Evolutionary conservation across 2,329 filamentous ascomycete genomes (phyloP).

Genomic region (Penicillium sp.): DNA sequence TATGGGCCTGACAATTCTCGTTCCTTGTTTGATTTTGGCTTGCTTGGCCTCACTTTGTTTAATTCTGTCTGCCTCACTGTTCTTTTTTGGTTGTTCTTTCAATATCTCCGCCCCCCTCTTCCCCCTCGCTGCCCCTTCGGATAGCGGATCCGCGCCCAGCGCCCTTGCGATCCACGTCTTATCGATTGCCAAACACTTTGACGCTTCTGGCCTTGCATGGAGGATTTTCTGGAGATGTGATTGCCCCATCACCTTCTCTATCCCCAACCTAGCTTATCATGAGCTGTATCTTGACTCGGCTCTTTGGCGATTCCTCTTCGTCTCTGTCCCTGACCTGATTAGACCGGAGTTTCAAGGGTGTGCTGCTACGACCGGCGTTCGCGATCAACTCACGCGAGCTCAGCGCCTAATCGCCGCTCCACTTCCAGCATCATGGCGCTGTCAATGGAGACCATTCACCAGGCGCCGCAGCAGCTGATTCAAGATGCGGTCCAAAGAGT

Average conservation of each 20-base stretch:
- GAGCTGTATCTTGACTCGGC: constrained; percentile 23
- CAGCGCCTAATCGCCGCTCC: constrained; percentile 1
- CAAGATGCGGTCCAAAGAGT: constrained; percentile 22
- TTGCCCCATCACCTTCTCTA: constrained; percentile 1
- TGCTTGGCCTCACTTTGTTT: background rate
- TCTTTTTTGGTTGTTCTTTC: background rate
- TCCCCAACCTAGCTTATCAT: constrained; percentile 27
- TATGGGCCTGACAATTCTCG: too few species aligned
- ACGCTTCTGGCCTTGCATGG: constrained; percentile 25
- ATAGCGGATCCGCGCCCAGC: constrained; percentile 12
- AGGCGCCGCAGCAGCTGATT: constrained; percentile 17
- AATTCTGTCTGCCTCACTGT: background rate
- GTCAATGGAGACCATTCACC: constrained; percentile 6
- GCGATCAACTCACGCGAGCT: constrained; percentile 8
- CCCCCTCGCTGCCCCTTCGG: constrained; percentile 14
- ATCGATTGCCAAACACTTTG: constrained; percentile 14
- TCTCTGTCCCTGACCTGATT: constrained; percentile 15
- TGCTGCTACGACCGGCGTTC: background rate
- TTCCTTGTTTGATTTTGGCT: too few species aligned
- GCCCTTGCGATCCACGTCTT: constrained; percentile 18
- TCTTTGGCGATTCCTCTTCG: constrained; percentile 26
- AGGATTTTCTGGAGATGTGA: constrained; percentile 23
- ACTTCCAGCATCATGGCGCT: constrained; percentile 8
- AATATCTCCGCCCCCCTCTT: constrained; percentile 5
- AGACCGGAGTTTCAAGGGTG: background rate